Conservation (phyloP, 371 early-diverging fungal genomes). For the Mucor lusitanicus region DNA sequence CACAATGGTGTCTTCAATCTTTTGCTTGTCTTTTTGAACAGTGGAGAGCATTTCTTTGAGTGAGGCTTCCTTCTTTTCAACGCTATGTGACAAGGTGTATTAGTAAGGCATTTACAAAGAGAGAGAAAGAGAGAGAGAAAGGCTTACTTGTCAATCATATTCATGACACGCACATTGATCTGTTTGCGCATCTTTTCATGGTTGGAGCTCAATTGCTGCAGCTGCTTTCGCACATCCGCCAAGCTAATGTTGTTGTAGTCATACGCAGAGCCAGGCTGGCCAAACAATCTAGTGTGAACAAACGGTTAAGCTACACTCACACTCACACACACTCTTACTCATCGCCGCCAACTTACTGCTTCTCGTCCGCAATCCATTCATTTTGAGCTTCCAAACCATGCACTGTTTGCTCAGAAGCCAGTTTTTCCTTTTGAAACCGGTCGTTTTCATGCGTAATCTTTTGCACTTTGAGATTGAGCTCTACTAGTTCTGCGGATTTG, state of each 20-base stretch:
- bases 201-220: conserved; percentile 72
- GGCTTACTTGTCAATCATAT: conserved; percentile 83
- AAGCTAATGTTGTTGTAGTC: conserved; percentile 80
- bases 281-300: conserved; percentile 61
- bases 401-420: conserved; percentile 53
- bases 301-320: background rate
- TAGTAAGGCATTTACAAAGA: too few species aligned
- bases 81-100: conserved; percentile 28
- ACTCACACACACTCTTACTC: too few species aligned
- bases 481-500: conserved; percentile 63
- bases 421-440: conserved; percentile 64
- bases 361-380: conserved; percentile 90
- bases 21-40: conserved; percentile 89
- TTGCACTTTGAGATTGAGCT: conserved; percentile 69
- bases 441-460: conserved; percentile 75
- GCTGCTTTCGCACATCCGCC: conserved; percentile 66
- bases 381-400: conserved; percentile 63
- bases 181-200: conserved; percentile 82
- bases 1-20: conserved; percentile 92
- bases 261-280: conserved; percentile 74
- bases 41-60: conserved; percentile 88
- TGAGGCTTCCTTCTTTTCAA: conserved; percentile 86
- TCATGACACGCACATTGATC: conserved; percentile 94
- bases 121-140: too few species aligned
- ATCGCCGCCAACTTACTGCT: conserved; percentile 73